A percentile compares a stretch with the other conserved stretches of the same genome.
phyloP scores from a whole-genome alignment of 2,329 filamentous ascomycete genomes.

The Ceratocystis harringtonii region DNA sequence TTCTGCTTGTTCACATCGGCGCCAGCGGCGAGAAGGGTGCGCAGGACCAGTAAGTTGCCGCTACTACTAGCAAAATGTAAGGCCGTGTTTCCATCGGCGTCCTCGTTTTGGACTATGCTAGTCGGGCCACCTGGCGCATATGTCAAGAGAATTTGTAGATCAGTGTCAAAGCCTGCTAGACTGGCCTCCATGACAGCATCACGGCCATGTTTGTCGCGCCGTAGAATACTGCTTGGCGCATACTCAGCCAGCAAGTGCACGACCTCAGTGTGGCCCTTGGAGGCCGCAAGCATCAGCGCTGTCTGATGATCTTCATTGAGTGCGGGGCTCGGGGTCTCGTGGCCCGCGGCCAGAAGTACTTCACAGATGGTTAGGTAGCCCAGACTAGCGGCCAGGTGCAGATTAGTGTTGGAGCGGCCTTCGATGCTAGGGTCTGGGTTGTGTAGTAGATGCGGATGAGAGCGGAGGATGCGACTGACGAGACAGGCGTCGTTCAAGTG shows the following conservation, averaged over 20 bases:
- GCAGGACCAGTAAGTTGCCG: conserved; percentile 61
- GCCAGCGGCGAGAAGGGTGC: conserved; percentile 63
- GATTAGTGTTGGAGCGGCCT: conserved; percentile 63
- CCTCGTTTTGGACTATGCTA: conserved; percentile 41
- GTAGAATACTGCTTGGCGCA: conserved; percentile 47
- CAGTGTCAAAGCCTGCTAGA: conserved; percentile 45
- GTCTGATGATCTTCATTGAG: conserved; percentile 71
- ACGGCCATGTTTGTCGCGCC: conserved; percentile 50
- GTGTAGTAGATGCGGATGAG: conserved; percentile 54
- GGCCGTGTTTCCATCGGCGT: conserved; percentile 68
- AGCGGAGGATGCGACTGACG: conserved; percentile 59
- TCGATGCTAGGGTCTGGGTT: conserved; percentile 60
- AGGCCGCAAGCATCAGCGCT: conserved; percentile 63
- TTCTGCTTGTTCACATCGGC: conserved; percentile 61
- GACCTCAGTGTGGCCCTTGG: conserved; percentile 53
- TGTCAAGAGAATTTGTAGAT: conserved; percentile 49
- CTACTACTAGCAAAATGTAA: conserved; percentile 75
- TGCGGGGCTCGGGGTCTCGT: conserved; percentile 58
- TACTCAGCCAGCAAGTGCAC: conserved; percentile 54
- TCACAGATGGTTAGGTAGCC: conserved; percentile 55
- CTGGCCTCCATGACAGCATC: conserved; percentile 58
- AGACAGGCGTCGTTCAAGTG: conserved; percentile 56
- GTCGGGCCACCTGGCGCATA: conserved; percentile 41
- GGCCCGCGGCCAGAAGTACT: conserved; percentile 56
- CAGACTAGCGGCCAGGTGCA: conserved; percentile 64